Base-by-base conservation (phyloP, 1,139 yeast species). In the Yamadazyma atmosphaerica region DNA sequence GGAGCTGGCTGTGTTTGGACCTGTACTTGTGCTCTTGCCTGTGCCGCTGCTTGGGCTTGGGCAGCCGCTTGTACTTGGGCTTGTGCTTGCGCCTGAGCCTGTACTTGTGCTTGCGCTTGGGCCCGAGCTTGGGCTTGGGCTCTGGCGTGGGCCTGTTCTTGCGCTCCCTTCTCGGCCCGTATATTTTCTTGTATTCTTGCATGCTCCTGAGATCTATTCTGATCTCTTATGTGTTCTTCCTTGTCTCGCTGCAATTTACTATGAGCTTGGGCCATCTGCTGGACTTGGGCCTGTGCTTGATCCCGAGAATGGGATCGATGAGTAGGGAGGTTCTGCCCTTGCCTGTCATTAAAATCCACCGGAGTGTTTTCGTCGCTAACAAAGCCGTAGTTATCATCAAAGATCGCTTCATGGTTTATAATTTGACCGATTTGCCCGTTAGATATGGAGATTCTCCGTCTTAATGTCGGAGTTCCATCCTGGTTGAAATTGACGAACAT, bases 351-450 rank as follows among this genome's bases (percentile, higher is more conserved):
- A n/a, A 33, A 12, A 11, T 44, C 47, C 2, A 42, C 37, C 7
- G 46, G 45, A 29, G 44, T 42, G 14, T 42, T 36, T n/a, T 39
- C 45, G 15, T 34, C 41, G 34, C 39, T 40, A 2, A 40, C n/a
- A 15, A 48, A 3, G 37, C 43, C 46, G 23, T 37, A 44, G 27
- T 33, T 63, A 33, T 57, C 56, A 34, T 63, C 63, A 32, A 65
- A 62, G 30, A 61, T 58, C 2, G 74, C 74, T 41, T 72, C 77
- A 45, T 72, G 76, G 50, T 60, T 71, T 26, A 79, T 65, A 28
- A 79, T 75, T 54, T 84, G 90, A 33, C 87, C 85, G 48, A 84
- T 83, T 55, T 83, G 92, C 49, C 92, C 92, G 59, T 83, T 83
- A 11, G 89, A 82, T 36, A 84, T 83, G 32, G 90, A 83, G 4